Evolutionary conservation across 2,329 filamentous ascomycete genomes (phyloP).

Genomic region (Triangularia verruculosa): DNA sequence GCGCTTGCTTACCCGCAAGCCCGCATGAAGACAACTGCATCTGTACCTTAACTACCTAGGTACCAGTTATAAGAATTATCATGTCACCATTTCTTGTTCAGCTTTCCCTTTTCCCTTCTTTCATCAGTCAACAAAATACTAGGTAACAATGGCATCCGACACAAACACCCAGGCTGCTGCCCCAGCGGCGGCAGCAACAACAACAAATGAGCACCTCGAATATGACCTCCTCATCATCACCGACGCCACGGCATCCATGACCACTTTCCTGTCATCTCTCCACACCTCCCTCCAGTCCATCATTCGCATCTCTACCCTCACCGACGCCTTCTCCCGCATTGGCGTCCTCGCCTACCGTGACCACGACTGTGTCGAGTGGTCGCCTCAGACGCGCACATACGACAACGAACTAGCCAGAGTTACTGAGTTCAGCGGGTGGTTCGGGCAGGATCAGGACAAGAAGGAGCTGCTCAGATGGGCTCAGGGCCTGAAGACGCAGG

Average conservation of each 20-base stretch:
- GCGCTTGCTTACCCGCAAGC: too few species aligned
- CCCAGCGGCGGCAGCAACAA: not conserved
- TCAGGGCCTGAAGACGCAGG: conserved; percentile 31
- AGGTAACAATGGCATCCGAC: not conserved
- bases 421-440: conserved; percentile 40
- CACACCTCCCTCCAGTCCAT: conserved; percentile 48
- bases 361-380: conserved; percentile 34
- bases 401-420: not conserved
- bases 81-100: not conserved
- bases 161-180: not conserved
- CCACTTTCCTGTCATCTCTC: conserved; percentile 41
- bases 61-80: not conserved
- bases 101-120: not conserved
- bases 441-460: conserved; percentile 29
- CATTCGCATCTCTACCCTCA: conserved; percentile 47
- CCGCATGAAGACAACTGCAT: not conserved
- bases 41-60: not conserved
- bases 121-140: not conserved
- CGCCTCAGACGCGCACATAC: not conserved
- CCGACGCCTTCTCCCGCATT: conserved; percentile 48
- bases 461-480: conserved; percentile 37
- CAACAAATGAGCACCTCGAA: not conserved
- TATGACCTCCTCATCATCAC: conserved; percentile 47
- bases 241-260: conserved; percentile 48
- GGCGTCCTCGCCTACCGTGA: conserved; percentile 51